phyloP scores from a whole-genome alignment of 2,329 filamentous ascomycete species.

The Rutstroemia sp. region DNA sequence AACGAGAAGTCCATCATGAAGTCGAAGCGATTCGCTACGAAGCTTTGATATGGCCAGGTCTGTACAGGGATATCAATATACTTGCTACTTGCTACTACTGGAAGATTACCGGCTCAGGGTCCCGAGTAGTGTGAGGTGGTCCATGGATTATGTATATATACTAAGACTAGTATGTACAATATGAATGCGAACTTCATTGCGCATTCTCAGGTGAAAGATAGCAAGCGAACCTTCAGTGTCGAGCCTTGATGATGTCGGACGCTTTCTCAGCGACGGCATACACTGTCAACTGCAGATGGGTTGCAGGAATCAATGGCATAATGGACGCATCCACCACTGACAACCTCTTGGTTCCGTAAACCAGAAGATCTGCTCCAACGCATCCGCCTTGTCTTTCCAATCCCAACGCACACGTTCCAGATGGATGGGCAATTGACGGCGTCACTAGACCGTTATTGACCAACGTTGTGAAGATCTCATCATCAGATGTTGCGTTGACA shows the following conservation, averaged over 20 bases:
- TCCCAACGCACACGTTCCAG: slow-evolving; percentile 10
- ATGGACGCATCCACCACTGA: slow-evolving; percentile 23
- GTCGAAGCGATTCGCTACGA: slow-evolving; percentile 34
- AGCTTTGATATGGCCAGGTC: slow-evolving; percentile 35
- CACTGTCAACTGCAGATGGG: slow-evolving; percentile 19
- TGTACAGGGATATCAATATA: slow-evolving; percentile 34
- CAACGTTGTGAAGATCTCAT: neutral
- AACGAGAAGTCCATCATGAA: slow-evolving; percentile 39
- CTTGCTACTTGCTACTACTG: too few species aligned
- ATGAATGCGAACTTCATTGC: too few species aligned
- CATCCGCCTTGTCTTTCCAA: slow-evolving; percentile 16
- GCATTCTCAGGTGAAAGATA: too few species aligned
- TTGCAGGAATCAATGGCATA: slow-evolving; percentile 20
- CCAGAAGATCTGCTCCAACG: slow-evolving; percentile 20
- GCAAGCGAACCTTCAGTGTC: neutral
- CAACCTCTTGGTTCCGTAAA: slow-evolving; percentile 22
- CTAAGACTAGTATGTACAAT: too few species aligned
- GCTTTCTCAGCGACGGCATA: slow-evolving; percentile 26
- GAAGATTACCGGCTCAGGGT: too few species aligned
- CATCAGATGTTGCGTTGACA: neutral
- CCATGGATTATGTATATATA: too few species aligned
- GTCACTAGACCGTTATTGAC: neutral
- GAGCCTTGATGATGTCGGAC: slow-evolving; percentile 8
- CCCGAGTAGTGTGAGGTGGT: too few species aligned
- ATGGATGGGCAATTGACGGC: slow-evolving; percentile 9